Base-by-base conservation (phyloP, 2,329 filamentous ascomycete species). In the Nigrograna mackinnonii region DNA sequence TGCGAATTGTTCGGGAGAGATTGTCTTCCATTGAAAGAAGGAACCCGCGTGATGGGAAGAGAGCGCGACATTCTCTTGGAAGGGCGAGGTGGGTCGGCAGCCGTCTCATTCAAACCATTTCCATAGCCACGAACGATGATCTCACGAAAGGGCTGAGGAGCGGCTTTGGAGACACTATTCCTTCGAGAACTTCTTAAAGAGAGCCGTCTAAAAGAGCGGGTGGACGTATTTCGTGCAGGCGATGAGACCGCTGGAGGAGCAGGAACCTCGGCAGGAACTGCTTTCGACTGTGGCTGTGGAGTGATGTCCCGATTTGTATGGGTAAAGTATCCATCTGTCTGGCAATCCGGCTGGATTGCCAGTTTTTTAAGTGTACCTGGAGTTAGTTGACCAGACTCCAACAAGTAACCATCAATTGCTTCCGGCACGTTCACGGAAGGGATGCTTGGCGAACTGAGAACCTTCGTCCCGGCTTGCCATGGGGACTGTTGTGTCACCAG, bases 331-430 rank as follows among this genome's bases (percentile, higher is more conserved):
- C 67, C 69, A 28, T 72, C 67, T 17, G 64, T 67, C 37, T 75
- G 68, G 44, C 74, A 77, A 36, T 77, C 74, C 2, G 74, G 74
- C 32, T 71, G 64, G 7, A 76, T 74, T 1, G 58, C 30, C 4
- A 26, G 35, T 5, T 6, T 16, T 19, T n/a, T 39, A 4, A 56
- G 14, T 59, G 34, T 30, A 14, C 21, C 17, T 17, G 38, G 14
- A 17, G 37, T 37, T 14, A 32, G 16, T 7, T 38, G 9, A n/a
- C n/a, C 16, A 12, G 51, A 43, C 16, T 47, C 46, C 4, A 41
- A 51, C 6, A 50, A 37, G 17, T 44, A 49, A 9, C 53, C 44
- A 9, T 57, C 47, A 20, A 55, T 49, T 4, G 46, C 45, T 7
- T 56, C 49, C 9, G 54, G 48, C 9, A 44, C 32, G 9, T 50